These are phyloP conservation scores for Macrotyloma uniflorum DNA, from an alignment of 306 rosid species.

Conservation along the genomic window DNA sequence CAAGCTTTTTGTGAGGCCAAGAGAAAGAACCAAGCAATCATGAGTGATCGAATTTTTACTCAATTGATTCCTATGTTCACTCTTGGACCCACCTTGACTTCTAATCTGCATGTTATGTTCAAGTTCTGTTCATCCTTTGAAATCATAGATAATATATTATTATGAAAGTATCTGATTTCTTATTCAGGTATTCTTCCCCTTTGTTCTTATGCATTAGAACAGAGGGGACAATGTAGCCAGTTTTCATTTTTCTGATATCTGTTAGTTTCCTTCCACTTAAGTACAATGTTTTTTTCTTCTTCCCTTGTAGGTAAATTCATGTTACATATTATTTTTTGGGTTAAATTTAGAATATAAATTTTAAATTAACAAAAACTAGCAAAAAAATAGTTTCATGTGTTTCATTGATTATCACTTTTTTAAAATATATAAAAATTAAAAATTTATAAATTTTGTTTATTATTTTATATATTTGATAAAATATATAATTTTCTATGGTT, in stretches of 20 bases:
- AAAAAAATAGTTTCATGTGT: background rate
- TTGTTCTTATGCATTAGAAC: background rate
- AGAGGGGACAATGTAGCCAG: background rate
- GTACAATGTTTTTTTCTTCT: background rate
- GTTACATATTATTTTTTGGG: background rate
- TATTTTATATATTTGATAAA: too few species aligned
- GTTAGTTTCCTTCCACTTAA: background rate
- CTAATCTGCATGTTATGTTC: background rate
- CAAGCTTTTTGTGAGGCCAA: constrained; percentile 21
- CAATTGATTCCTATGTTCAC: constrained; percentile 18
- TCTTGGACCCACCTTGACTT: background rate
- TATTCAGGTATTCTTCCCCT: background rate
- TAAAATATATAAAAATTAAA: too few species aligned
- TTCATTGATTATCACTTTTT: too few species aligned
- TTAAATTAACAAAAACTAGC: background rate
- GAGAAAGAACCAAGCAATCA: background rate
- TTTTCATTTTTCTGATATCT: background rate
- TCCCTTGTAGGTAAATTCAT: background rate
- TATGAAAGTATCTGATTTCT: background rate
- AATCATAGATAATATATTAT: background rate
- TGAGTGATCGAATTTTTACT: constrained; percentile 20
- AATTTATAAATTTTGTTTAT: too few species aligned
- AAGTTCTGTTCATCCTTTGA: background rate
- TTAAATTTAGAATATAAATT: background rate
- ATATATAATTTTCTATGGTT: too few species aligned